Percentiles rank a stretch among this genome's conserved stretches.
Conservation (phyloP, 208 protist species). For the Tritrichomonas musculus region DNA sequence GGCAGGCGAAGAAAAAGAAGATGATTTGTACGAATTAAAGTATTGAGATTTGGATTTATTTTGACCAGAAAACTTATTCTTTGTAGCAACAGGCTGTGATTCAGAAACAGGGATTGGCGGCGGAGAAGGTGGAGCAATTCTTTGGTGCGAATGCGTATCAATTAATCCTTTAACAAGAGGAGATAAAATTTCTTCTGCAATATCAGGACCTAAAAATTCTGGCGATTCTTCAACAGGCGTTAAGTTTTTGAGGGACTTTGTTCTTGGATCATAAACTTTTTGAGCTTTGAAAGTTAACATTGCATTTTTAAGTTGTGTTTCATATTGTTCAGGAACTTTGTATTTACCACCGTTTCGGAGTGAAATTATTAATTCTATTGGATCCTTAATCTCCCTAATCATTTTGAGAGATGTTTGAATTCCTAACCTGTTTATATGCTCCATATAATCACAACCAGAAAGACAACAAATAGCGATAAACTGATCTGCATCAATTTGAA, state of each 20-base stretch:
- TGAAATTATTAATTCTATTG: background rate
- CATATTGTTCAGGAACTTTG: background rate
- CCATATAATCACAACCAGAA: constrained; percentile 89
- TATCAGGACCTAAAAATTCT: background rate
- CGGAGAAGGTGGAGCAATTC: too few relatives aligned
- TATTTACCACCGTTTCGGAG: too few relatives aligned
- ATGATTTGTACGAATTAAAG: too few relatives aligned
- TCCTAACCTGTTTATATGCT: constrained; percentile 72
- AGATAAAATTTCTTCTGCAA: background rate
- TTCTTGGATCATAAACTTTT: background rate
- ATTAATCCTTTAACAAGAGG: background rate
- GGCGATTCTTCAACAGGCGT: background rate
- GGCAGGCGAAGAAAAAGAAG: too few relatives aligned
- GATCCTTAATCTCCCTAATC: background rate
- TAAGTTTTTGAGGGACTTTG: background rate
- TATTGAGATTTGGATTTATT: background rate
- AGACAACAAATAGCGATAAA: constrained; percentile 71
- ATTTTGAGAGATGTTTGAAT: constrained; percentile 69
- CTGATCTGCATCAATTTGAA: background rate
- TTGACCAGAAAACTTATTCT: background rate
- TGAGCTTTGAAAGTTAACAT: background rate
- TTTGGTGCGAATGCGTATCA: too few relatives aligned
- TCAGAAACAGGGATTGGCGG: too few relatives aligned
- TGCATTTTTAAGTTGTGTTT: background rate
- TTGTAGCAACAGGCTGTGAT: too few relatives aligned